Base-by-base conservation (phyloP, 2,329 filamentous ascomycete species). In the Epichloe baconii region DNA sequence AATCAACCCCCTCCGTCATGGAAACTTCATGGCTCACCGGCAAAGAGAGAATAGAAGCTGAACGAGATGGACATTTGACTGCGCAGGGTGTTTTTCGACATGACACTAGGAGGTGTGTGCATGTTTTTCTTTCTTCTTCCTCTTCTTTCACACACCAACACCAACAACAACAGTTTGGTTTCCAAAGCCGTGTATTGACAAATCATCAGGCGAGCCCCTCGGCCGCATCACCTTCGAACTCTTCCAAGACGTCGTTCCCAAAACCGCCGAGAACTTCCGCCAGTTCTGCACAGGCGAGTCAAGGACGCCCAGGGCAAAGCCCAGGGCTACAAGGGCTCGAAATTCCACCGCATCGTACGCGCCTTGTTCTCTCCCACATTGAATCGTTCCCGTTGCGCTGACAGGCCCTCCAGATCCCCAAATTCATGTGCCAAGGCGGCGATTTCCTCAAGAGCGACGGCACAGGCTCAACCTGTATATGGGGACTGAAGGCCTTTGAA, bases 391-490 rank as follows among this genome's bases (percentile, higher is more conserved):
- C 3, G 36, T 6, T 8, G 36, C 15, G n/a, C 31, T 52, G 26
- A 35, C 34, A 3, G 4, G 50, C 41, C 15, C 23, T 23, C 15
- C 34, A 94, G 88, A 95, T 96, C 66, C 87, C 86, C 70, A 86
- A 87, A 62, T 96, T 97, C 72, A 97, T 97, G 91, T 86, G 93
- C 62, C 93, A 98, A 68, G 91, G 91, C 44, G 93, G 93, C 50
- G 93, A 98, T 68, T 97, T 97, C 67, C 73, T 95, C 55, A 89
- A 95, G 61, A 88, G 89, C 49, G 87, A 97, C 67, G 93, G 93
- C 48, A 94, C 88, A 1, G 93, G 93, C 8, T 89, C 84, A 45
- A 85, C 83, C 11, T 86, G 80, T 59, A 95, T 97, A 66, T 97
- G 94, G 72, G 88, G 89, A 52, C 83, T 80, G 48, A 83, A 85